Percentiles rank a stretch among this genome's conserved stretches.
Evolutionary conservation across 1,284 basidiomycete genomes (phyloP).

Genomic region (Meripilus lineatus): DNA sequence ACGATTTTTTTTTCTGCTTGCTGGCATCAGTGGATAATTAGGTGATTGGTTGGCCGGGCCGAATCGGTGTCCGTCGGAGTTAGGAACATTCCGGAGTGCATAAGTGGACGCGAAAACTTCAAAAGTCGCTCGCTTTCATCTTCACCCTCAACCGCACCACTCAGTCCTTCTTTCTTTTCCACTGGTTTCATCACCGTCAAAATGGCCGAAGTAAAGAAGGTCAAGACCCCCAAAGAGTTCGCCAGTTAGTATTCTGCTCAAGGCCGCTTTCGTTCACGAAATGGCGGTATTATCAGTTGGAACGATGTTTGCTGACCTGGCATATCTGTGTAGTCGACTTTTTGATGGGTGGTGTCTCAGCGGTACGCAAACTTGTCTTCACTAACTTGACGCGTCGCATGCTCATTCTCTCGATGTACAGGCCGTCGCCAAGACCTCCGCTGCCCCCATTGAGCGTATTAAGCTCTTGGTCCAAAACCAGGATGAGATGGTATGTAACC

Average conservation of each 20-base stretch:
- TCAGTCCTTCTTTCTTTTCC: conserved; percentile 37
- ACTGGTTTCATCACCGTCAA: conserved; percentile 36
- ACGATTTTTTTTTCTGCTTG: too few species aligned
- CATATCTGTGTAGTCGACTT: conserved; percentile 63
- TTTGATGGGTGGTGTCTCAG: conserved; percentile 91
- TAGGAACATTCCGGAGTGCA: conserved; percentile 31
- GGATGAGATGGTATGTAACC: conserved; percentile 81
- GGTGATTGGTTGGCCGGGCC: conserved; percentile 1
- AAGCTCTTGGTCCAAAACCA: conserved; percentile 98
- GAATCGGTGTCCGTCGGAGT: conserved; percentile 35
- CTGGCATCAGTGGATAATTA: neutral
- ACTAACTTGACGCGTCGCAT: neutral
- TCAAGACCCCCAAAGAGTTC: conserved; percentile 79
- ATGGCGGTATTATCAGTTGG: conserved; percentile 7
- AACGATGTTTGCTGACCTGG: conserved; percentile 31
- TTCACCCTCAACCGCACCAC: conserved; percentile 26
- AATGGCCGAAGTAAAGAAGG: conserved; percentile 77
- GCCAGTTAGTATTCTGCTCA: conserved; percentile 44
- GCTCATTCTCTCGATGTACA: conserved; percentile 26
- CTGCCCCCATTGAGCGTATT: conserved; percentile 98
- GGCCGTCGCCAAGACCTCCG: conserved; percentile 97
- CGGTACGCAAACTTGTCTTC: conserved; percentile 47
- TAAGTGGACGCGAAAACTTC: conserved; percentile 32
- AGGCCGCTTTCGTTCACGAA: conserved; percentile 4
- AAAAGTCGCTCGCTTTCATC: conserved; percentile 35